Conservation (phyloP, 805 yeast genomes). For the Kluyveromyces aestuarii region DNA sequence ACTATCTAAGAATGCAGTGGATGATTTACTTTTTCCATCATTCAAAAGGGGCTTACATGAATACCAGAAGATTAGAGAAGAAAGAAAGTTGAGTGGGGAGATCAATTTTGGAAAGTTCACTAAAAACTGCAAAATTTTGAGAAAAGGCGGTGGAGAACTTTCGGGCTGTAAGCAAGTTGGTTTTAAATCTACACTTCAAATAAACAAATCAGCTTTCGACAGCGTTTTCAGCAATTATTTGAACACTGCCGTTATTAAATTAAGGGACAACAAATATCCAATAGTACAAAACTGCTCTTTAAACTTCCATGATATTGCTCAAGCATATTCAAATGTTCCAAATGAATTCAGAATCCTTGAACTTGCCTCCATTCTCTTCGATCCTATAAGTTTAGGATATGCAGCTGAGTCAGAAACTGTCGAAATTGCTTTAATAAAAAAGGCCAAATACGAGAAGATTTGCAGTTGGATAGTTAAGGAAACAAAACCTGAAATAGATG, state of each 20-base stretch:
- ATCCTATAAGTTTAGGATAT: slow-evolving; percentile 24
- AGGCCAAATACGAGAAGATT: slow-evolving; percentile 37
- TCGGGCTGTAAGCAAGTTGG: slow-evolving; percentile 1
- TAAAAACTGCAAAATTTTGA: slow-evolving; percentile 11
- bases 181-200: slow-evolving; percentile 1
- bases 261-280: slow-evolving; percentile 33
- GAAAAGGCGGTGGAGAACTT: slow-evolving; percentile 6
- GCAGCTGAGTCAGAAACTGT: slow-evolving; percentile 16
- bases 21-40: slow-evolving; percentile 31
- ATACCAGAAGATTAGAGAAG: slow-evolving; percentile 21
- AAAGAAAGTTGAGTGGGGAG: slow-evolving; percentile 18
- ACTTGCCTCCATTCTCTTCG: slow-evolving; percentile 58
- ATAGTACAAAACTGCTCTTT: slow-evolving; percentile 28
- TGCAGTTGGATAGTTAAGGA: slow-evolving; percentile 48
- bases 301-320: slow-evolving; percentile 19
- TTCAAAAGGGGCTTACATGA: slow-evolving; percentile 29
- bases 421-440: slow-evolving; percentile 21
- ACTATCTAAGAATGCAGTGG: slow-evolving; percentile 13
- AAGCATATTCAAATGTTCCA: slow-evolving; percentile 8
- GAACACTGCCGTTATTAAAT: slow-evolving; percentile 12
- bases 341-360: slow-evolving; percentile 36
- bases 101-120: slow-evolving; percentile 18
- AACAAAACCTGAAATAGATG: slow-evolving; percentile 30
- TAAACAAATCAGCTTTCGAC: slow-evolving; percentile 9
- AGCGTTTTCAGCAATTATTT: slow-evolving; percentile 19